Evolutionary conservation across 345 rosid species (phyloP).

Genomic region (Hibiscus tridactylites): DNA sequence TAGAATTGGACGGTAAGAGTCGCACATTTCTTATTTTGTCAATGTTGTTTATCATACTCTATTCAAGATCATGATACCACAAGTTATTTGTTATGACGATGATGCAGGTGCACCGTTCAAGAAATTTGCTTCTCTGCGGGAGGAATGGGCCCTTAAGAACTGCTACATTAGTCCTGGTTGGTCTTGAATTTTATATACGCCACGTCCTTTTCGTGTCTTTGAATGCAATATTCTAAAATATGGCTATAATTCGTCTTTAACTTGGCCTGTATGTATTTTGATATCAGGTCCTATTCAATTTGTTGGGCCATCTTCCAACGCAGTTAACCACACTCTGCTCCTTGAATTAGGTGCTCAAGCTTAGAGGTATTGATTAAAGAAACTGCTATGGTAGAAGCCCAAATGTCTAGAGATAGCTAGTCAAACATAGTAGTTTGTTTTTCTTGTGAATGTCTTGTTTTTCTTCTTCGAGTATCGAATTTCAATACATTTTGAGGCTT

Average conservation of each 20-base stretch:
- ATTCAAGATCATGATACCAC: background rate
- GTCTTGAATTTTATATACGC: slow-evolving; percentile 13
- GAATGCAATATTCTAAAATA: background rate
- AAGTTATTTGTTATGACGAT: background rate
- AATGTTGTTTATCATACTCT: background rate
- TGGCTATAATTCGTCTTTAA: background rate
- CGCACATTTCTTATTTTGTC: background rate
- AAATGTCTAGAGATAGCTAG: too few relatives aligned
- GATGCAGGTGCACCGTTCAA: slow-evolving; percentile 81
- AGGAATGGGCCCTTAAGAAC: slow-evolving; percentile 85
- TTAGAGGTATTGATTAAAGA: slow-evolving; percentile 16
- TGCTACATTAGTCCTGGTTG: slow-evolving; percentile 87
- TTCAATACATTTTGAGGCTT: background rate
- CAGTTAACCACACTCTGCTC: slow-evolving; percentile 55
- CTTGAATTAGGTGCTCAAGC: slow-evolving; percentile 67
- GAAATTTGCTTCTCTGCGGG: slow-evolving; percentile 58
- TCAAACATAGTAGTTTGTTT: too few relatives aligned
- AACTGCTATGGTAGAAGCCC: background rate
- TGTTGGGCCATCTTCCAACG: slow-evolving; percentile 58
- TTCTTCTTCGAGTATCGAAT: background rate
- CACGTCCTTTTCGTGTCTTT: background rate
- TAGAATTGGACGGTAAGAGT: slow-evolving; percentile 79
- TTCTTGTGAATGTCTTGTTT: background rate
- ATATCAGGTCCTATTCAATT: slow-evolving; percentile 87
- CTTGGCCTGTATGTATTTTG: background rate